Base-by-base conservation (phyloP, 1,284 basidiomycete genomes). In the Phaffia rhodozyma region DNA sequence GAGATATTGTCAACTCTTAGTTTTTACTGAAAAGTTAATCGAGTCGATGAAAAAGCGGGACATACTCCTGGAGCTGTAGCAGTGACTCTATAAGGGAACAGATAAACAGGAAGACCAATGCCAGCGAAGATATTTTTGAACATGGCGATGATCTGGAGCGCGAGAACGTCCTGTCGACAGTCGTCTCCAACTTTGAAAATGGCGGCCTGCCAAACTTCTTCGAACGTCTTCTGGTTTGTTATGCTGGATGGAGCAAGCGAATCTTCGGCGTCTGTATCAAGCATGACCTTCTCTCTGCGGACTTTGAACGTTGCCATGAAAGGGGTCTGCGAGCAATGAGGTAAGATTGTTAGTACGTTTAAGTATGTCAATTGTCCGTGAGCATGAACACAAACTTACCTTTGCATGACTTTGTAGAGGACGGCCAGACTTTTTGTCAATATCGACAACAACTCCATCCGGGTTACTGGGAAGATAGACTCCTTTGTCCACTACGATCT, bases 221-320 rank as follows among this genome's bases (percentile, higher is more conserved):
- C 89, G 70, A 86, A 81, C 59, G 81, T 80, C 55, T 79, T 82
- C 47, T 77, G 72, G 5, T 43, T 16, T 16, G 5, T 16, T 11
- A 16, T 43, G 6, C 79, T 82, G 38, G 77, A 78, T 13, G 34
- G 53, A 20, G 29, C 48, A 38, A 29, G 58, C 50, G 70, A 67
- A 9, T 79, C 83, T 53, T 84, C 86, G 0, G 85, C 83, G 68
- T 87, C 79, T 5, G 79, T 79, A 67, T 83, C 78, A 38, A 87
- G 75, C 20, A 83, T 80, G 21, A 83, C 74, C 16, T 81, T 80
- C 69, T 89, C 85, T 75, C 91, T 93, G 67, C 87, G 83, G 25
- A 99, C 96, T 79, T 94, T 96, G 82, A 99, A 99, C 0, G 96
- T 97, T 0, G 96, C 96, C 96, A 99, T 98, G 79, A 98, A 99